Evolutionary conservation across 345 rosid genomes (phyloP).

Genomic region (Eucalyptus decipiens): DNA sequence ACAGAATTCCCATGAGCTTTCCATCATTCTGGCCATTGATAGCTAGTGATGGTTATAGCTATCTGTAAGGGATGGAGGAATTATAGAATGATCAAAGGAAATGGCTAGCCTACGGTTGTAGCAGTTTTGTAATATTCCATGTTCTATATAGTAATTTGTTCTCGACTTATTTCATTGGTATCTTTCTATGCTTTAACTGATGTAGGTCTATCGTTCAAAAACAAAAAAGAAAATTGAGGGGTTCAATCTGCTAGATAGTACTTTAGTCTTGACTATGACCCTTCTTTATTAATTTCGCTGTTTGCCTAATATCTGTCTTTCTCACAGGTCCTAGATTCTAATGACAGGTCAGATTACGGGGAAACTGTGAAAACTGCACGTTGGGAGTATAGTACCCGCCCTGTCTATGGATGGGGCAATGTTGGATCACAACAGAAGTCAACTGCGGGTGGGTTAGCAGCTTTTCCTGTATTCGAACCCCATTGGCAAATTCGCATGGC

Average conservation of each 20-base stretch:
- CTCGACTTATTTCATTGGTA: background rate
- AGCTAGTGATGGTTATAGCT: background rate
- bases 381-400: conserved; percentile 94
- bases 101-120: background rate
- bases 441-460: conserved; percentile 98
- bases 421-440: conserved; percentile 72
- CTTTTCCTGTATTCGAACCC: conserved; percentile 95
- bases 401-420: conserved; percentile 93
- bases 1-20: background rate
- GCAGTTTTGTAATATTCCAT: background rate
- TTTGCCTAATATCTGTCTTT: background rate
- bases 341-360: conserved; percentile 52
- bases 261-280: background rate
- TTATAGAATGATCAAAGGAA: background rate
- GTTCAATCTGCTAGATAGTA: background rate
- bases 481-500: conserved; percentile 99
- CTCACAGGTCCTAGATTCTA: background rate
- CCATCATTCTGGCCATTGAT: background rate
- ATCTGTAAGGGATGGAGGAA: background rate
- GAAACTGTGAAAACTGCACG: conserved; percentile 73
- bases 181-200: background rate
- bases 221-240: background rate
- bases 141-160: background rate
- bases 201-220: background rate
- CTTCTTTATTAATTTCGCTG: background rate